Base-by-base conservation (phyloP, 495 filamentous ascomycete species). In the Hypoxylon lienhwacheense region DNA sequence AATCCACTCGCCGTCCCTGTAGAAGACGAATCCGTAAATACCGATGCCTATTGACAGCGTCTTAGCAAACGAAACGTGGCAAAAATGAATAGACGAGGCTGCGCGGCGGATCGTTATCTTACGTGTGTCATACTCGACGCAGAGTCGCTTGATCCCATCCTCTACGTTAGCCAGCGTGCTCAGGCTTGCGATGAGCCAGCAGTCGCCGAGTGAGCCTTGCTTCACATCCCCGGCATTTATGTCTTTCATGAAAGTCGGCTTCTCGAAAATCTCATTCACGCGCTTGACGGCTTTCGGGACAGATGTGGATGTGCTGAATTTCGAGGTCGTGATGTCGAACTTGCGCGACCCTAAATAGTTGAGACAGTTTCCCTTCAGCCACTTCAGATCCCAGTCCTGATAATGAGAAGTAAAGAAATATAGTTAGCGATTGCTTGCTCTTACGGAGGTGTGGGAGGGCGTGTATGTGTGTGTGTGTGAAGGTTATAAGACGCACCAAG, bases 1-100 rank as follows among this genome's bases (percentile, higher is more conserved):
- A 44, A 89, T 87, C 92, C 92, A 97, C 68, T 95, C 90, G 28
- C 91, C 91, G 66, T 97, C 92, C 71, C 92, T 77, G 69, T 90
- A 85, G 68, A 97, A 96, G 25, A 97, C 91, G 66, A 97, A 97
- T 0, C 92, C 92, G 65, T 97, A 97, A 10, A 97, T 91, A 12
- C 92, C 92, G 49, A 95, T 83, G 41, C 77, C 75, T 71, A 20
- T 53, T 10, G 4, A 22, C 26, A n/a, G 10, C 7, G 7, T 25
- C 40, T 63, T 8, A 64, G 47, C 17, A 7, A 33, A 12, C n/a
- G n/a, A n/a, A n/a, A n/a, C n/a, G n/a, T 11, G 28, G 10, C 7
- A 31, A 10, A n/a, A 10, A 8, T 31, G 14, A 14, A 44, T 2
- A 0, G 6, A 16, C 4, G 15, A 42, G 26, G 7, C 7, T 7